Evolutionary conservation across 1,284 basidiomycete species (phyloP).

Genomic region (Gomphus sp.): DNA sequence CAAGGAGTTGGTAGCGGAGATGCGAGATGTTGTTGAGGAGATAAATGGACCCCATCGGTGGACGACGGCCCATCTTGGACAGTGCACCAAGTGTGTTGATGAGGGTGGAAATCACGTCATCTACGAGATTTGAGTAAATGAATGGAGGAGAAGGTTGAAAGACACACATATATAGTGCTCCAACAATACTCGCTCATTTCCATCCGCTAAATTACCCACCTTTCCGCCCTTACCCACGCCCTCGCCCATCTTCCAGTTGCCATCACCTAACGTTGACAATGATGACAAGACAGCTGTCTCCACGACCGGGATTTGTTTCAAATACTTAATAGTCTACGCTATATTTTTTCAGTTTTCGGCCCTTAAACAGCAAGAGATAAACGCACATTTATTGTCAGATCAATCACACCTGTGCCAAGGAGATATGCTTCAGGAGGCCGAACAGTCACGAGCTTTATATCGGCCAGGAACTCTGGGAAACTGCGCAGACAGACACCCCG

Average conservation of each 20-base stretch:
- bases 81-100: conserved; percentile 50
- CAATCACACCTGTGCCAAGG: conserved; percentile 49
- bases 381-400: conserved; percentile 52
- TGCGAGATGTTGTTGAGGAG: conserved; percentile 70
- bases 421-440: conserved; percentile 32
- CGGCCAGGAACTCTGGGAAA: conserved; percentile 72
- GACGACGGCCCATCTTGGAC: conserved; percentile 52
- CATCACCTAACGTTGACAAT: conserved; percentile 62
- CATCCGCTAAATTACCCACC: conserved; percentile 35
- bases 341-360: background rate
- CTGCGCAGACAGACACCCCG: conserved; percentile 62
- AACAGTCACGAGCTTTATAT: conserved; percentile 49
- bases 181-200: conserved; percentile 39
- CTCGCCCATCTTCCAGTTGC: conserved; percentile 84
- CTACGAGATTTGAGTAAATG: conserved; percentile 26
- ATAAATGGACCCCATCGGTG: conserved; percentile 64
- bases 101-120: conserved; percentile 57
- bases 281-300: conserved; percentile 54
- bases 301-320: conserved; percentile 60
- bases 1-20: conserved; percentile 47
- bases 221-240: conserved; percentile 32
- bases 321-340: conserved; percentile 52
- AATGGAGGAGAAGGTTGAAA: background rate
- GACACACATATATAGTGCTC: conserved; percentile 66
- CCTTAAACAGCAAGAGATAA: background rate